phyloP scores from a whole-genome alignment of 768 basidiomycete genomes.

The Melanogaster broomeanus region DNA sequence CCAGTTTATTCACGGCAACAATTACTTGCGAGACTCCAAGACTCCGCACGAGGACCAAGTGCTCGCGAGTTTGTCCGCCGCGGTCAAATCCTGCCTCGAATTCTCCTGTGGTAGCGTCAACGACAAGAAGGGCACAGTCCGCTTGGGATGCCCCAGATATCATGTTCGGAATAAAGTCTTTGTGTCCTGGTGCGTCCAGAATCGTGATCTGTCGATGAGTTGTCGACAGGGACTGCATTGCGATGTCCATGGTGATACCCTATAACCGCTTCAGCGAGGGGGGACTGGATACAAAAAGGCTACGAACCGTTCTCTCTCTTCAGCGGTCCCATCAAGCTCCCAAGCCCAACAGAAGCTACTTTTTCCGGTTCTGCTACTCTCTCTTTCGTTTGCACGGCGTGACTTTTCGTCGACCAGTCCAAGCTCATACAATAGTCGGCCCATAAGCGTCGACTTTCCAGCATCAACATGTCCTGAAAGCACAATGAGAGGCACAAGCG shows the following conservation, averaged over 20 bases:
- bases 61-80: slow-evolving; percentile 95
- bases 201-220: slow-evolving; percentile 80
- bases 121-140: slow-evolving; percentile 90
- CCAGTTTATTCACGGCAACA: slow-evolving; percentile 94
- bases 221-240: slow-evolving; percentile 76
- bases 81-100: slow-evolving; percentile 96
- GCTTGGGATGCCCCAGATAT: slow-evolving; percentile 98
- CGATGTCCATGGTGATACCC: slow-evolving; percentile 99
- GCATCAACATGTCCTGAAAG: slow-evolving; percentile 93
- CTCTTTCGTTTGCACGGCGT: slow-evolving; percentile 81
- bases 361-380: slow-evolving; percentile 88
- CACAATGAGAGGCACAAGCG: slow-evolving; percentile 8
- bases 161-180: slow-evolving; percentile 99
- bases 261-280: slow-evolving; percentile 33
- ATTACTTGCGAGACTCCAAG: slow-evolving; percentile 90
- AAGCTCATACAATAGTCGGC: slow-evolving; percentile 88
- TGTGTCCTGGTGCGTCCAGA: slow-evolving; percentile 97
- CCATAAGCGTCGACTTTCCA: slow-evolving; percentile 98
- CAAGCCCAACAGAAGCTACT: slow-evolving; percentile 98
- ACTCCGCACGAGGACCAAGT: slow-evolving; percentile 87
- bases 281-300: neutral
- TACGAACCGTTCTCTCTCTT: slow-evolving; percentile 88
- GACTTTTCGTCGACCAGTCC: slow-evolving; percentile 88
- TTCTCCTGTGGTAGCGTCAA: slow-evolving; percentile 87
- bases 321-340: slow-evolving; percentile 90